phyloP scores from a whole-genome alignment of 139 green algal species.

The Limnomonas spitsbergensis region DNA sequence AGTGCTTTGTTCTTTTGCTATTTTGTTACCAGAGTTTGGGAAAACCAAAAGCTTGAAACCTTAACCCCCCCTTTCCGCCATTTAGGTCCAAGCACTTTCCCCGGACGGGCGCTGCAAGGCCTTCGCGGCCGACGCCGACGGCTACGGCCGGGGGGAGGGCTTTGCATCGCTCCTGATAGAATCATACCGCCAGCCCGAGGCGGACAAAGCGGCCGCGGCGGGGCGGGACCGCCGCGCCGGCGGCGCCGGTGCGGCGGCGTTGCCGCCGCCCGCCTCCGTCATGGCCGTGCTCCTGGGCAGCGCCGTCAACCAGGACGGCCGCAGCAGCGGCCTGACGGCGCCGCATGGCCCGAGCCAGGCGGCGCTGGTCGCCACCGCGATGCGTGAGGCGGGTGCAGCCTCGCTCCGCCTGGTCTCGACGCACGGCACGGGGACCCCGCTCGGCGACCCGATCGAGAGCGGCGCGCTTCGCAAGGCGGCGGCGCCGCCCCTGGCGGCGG shows the following conservation, averaged over 20 bases:
- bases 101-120: constrained; percentile 79
- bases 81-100: constrained; percentile 43
- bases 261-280: too few species aligned
- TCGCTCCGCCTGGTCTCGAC: constrained; percentile 35
- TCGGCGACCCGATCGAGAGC: constrained; percentile 84
- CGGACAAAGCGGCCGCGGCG: not conserved
- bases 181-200: constrained; percentile 35
- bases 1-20: too few species aligned
- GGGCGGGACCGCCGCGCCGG: not conserved
- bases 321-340: constrained; percentile 79
- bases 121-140: constrained; percentile 75
- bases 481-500: not conserved
- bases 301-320: constrained; percentile 87
- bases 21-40: too few species aligned
- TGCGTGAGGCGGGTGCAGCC: constrained; percentile 31
- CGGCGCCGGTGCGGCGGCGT: constrained; percentile 36
- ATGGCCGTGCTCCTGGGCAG: constrained; percentile 50
- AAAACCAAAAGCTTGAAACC: too few species aligned
- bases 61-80: too few species aligned
- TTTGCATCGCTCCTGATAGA: constrained; percentile 59
- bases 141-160: constrained; percentile 81
- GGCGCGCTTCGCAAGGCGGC: constrained; percentile 65
- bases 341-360: constrained; percentile 77
- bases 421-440: constrained; percentile 65
- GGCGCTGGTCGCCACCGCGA: constrained; percentile 48